Conservation (phyloP, 2,329 filamentous ascomycete genomes). For the Pestalotiopsis fici region DNA sequence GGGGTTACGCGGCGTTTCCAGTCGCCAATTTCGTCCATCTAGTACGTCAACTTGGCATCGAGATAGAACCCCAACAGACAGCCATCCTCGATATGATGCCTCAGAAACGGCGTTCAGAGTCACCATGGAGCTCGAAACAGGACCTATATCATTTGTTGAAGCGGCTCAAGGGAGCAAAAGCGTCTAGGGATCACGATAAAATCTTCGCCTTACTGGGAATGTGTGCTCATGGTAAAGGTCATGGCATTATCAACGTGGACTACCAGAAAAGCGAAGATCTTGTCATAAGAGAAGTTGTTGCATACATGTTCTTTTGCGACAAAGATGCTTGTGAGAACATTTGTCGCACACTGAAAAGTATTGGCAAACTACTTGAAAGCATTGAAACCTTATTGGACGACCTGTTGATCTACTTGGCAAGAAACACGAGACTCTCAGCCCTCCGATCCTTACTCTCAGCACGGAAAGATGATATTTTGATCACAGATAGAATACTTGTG, state of each 20-base stretch:
- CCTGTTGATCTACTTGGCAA: neutral
- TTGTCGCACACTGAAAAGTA: neutral
- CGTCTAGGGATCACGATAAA: neutral
- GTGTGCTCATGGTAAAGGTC: neutral
- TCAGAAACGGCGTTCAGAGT: neutral
- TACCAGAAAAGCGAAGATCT: neutral
- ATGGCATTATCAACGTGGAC: neutral
- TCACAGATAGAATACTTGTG: neutral
- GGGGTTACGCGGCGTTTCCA: neutral
- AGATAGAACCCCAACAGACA: neutral
- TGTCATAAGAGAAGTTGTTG: neutral
- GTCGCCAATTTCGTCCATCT: neutral
- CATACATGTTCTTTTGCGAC: neutral
- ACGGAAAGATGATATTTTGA: neutral
- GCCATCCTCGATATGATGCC: neutral
- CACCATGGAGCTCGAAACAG: neutral
- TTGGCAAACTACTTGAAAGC: neutral
- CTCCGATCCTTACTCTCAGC: neutral
- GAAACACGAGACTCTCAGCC: neutral
- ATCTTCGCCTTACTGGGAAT: neutral
- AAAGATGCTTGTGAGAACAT: neutral
- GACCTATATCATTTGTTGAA: neutral
- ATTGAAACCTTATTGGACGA: neutral
- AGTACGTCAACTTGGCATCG: neutral
- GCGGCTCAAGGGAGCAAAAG: neutral